Conservation (phyloP, 345 rosid genomes). For the Eucalyptus rudis region DNA sequence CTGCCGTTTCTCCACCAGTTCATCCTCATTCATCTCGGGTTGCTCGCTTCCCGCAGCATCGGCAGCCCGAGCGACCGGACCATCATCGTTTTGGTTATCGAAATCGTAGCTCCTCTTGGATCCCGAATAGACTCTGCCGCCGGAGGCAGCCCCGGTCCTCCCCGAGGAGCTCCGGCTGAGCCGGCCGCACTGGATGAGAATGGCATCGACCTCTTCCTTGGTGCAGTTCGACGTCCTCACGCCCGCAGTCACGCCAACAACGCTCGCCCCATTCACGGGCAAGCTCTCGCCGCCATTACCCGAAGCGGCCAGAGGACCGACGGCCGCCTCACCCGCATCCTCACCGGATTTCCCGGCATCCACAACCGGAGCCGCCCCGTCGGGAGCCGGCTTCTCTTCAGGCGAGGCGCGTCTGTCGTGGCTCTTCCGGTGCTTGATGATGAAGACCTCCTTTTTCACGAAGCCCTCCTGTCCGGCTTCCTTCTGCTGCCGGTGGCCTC, state of each 20-base stretch:
- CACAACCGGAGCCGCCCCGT: neutral
- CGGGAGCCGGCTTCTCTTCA: neutral
- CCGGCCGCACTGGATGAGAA: conserved; percentile 86
- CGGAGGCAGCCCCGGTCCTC: conserved; percentile 9
- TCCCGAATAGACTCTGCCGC: conserved; percentile 57
- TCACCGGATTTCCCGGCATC: neutral
- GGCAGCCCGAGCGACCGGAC: neutral
- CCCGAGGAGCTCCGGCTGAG: conserved; percentile 73
- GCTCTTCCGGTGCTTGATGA: conserved; percentile 78
- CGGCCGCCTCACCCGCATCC: neutral
- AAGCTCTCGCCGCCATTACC: neutral
- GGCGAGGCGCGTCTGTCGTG: conserved; percentile 40
- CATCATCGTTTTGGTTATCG: conserved; percentile 20
- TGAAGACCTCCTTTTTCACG: conserved; percentile 57
- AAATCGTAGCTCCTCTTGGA: conserved; percentile 87
- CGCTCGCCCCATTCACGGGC: neutral
- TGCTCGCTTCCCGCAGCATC: conserved; percentile 1
- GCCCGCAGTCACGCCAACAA: neutral
- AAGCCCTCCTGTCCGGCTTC: neutral
- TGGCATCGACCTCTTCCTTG: conserved; percentile 87
- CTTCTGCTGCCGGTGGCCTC: neutral
- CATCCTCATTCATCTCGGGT: conserved; percentile 23
- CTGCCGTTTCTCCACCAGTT: conserved; percentile 5
- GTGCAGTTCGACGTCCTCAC: conserved; percentile 48
- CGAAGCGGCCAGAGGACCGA: neutral